Conservation (phyloP, 805 yeast genomes). For the Citeromyces nyonsensis region DNA sequence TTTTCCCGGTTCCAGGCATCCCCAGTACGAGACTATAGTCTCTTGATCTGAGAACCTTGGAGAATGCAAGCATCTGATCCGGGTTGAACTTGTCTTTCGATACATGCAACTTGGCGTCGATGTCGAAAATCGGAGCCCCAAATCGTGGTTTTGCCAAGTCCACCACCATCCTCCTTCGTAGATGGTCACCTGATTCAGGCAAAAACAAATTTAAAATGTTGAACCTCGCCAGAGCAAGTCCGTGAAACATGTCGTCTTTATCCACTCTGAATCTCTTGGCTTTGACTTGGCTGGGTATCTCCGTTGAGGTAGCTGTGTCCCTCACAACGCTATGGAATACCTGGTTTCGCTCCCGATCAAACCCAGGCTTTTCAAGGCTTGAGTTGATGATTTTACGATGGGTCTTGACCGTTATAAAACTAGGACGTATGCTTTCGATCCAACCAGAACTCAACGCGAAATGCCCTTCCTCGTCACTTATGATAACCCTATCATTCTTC, state of each 20-base stretch:
- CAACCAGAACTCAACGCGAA: slow-evolving; percentile 56
- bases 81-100: slow-evolving; percentile 28
- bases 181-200: slow-evolving; percentile 25
- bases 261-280: slow-evolving; percentile 49
- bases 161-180: slow-evolving; percentile 31
- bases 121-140: slow-evolving; percentile 10
- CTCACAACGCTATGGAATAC: slow-evolving; percentile 31
- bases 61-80: slow-evolving; percentile 62
- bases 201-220: slow-evolving; percentile 60
- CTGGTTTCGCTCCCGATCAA: slow-evolving; percentile 28
- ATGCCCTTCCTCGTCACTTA: slow-evolving; percentile 74
- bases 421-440: slow-evolving; percentile 26
- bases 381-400: slow-evolving; percentile 31
- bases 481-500: slow-evolving; percentile 45
- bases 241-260: slow-evolving; percentile 62
- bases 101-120: slow-evolving; percentile 2
- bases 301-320: slow-evolving; percentile 1
- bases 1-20: slow-evolving; percentile 98
- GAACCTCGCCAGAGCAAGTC: slow-evolving; percentile 61
- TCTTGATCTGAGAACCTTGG: slow-evolving; percentile 41
- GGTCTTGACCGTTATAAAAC: slow-evolving; percentile 30
- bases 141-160: slow-evolving; percentile 35
- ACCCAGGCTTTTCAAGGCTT: slow-evolving; percentile 21
- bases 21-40: slow-evolving; percentile 81
- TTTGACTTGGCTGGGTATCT: slow-evolving; percentile 2